These are phyloP conservation scores for Trypanosoma congolense DNA, from an alignment of 208 protist species.

Conservation along the genomic window DNA sequence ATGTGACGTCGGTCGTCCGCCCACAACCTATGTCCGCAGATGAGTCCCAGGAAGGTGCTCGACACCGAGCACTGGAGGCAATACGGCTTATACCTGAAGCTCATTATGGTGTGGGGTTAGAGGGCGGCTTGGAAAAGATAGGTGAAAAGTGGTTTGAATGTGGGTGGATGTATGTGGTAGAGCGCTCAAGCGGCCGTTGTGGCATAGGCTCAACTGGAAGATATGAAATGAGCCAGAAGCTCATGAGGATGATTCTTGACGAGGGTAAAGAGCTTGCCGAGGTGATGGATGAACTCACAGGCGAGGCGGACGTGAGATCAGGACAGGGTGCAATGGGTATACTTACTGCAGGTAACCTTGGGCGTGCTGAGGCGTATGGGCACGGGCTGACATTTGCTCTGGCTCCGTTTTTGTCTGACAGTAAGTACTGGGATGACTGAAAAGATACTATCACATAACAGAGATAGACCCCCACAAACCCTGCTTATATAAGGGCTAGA, in stretches of 20 bases:
- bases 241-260: slow-evolving; percentile 64
- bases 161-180: slow-evolving; percentile 74
- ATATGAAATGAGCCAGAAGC: slow-evolving; percentile 68
- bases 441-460: slow-evolving; percentile 11
- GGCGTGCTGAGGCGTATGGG: slow-evolving; percentile 52
- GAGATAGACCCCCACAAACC: too few relatives aligned
- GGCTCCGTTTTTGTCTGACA: slow-evolving; percentile 69
- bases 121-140: slow-evolving; percentile 72
- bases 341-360: slow-evolving; percentile 62
- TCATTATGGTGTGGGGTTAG: slow-evolving; percentile 71
- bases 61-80: slow-evolving; percentile 46
- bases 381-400: slow-evolving; percentile 80
- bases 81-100: slow-evolving; percentile 38
- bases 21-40: slow-evolving; percentile 77
- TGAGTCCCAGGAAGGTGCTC: slow-evolving; percentile 47
- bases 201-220: slow-evolving; percentile 70
- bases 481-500: too few relatives aligned
- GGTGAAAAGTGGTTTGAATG: slow-evolving; percentile 71
- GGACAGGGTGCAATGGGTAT: slow-evolving; percentile 77
- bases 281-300: slow-evolving; percentile 76
- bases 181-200: slow-evolving; percentile 36
- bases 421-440: slow-evolving; percentile 52
- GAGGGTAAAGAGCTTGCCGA: slow-evolving; percentile 72
- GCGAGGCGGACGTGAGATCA: slow-evolving; percentile 67
- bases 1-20: slow-evolving; percentile 45